phyloP scores from a whole-genome alignment of 768 basidiomycete species.

The Lactarius vividus region DNA sequence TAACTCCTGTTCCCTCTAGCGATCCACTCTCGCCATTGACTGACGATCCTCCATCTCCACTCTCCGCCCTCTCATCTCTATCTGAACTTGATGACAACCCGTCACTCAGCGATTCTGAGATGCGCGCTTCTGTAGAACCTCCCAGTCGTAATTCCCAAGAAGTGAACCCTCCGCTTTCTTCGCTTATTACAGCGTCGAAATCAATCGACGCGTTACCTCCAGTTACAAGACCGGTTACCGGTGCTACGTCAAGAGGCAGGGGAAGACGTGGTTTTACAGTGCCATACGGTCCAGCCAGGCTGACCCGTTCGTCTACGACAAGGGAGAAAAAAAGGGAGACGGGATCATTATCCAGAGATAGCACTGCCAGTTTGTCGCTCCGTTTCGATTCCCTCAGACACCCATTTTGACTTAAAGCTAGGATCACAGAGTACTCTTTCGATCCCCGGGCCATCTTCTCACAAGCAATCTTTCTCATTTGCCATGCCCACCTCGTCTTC shows the following conservation, averaged over 20 bases:
- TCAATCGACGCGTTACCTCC: background rate
- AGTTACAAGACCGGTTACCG: background rate
- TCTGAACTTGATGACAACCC: slow-evolving; percentile 13
- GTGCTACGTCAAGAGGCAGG: background rate
- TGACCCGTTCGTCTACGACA: slow-evolving; percentile 22
- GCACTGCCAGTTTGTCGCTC: slow-evolving; percentile 13
- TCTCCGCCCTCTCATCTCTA: slow-evolving; percentile 19
- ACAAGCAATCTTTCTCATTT: slow-evolving; percentile 25
- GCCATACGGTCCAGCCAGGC: slow-evolving; percentile 3
- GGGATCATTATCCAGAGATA: background rate
- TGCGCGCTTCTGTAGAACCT: background rate
- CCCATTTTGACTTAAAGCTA: slow-evolving; percentile 10
- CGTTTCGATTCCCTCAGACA: background rate
- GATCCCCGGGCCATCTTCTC: slow-evolving; percentile 5
- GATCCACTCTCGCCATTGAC: background rate
- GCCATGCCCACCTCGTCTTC: slow-evolving; percentile 29
- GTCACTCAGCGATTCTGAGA: background rate
- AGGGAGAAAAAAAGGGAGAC: slow-evolving; percentile 14
- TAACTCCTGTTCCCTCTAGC: background rate
- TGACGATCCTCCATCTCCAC: slow-evolving; percentile 19
- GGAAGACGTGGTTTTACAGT: slow-evolving; percentile 3
- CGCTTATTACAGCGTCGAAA: background rate
- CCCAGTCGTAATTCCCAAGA: background rate
- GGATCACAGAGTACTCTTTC: background rate
- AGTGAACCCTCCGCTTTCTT: background rate